Evolutionary conservation across 495 filamentous ascomycete genomes (phyloP), one percentile per base, ranked within the genome.

Genomic region (Penicillium antarcticum): DNA sequence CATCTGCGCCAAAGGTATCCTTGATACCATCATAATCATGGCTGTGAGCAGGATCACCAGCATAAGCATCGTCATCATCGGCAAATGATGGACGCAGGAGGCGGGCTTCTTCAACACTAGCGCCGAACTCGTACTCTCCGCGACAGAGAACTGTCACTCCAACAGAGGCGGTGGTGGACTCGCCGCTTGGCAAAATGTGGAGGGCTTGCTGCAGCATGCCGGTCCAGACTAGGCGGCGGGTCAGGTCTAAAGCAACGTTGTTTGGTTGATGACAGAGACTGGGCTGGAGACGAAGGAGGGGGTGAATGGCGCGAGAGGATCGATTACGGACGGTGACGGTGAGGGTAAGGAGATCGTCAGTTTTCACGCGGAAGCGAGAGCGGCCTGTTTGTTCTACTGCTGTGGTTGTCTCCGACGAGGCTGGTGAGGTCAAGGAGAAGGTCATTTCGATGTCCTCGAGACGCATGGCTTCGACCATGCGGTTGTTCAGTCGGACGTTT

Each of bases 391-490:
- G 76, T 2, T 48, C 45, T 4, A 81, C 67, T 11, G 57, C 23
- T 4, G 35, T 4, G 14, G 47, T 48, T 17, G 55, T 14, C 9
- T 59, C 37, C n/a, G 57, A 53, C 23, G 57, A 55, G 51, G 64
- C 53, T 9, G 47, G 53, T 31, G 21, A 66, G 45, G 51, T 73
- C 63, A 62, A 85, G 56, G 73, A 74, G 45, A 91, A 81, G 4
- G 80, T 78, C 19, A 95, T 82, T 16, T 80, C 82, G 1, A 96
- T 60, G 51, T 96, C 92, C 34, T 94, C 89, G 9, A 95, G 75
- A 57, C 82, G 86, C 55, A 95, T 74, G 1, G 86, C 87, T 50
- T 95, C 88, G 17, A 95, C 81, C 89, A 96, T 95, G 33, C 87
- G 76, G 10, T 83, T 67, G 43, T 77, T 86, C 12, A 97, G 72